A percentile compares a stretch with the other conserved stretches of the same genome.
These are phyloP conservation scores for Ceratocystis albifundus DNA, from an alignment of 2,329 filamentous ascomycete species.

Conservation along the genomic window DNA sequence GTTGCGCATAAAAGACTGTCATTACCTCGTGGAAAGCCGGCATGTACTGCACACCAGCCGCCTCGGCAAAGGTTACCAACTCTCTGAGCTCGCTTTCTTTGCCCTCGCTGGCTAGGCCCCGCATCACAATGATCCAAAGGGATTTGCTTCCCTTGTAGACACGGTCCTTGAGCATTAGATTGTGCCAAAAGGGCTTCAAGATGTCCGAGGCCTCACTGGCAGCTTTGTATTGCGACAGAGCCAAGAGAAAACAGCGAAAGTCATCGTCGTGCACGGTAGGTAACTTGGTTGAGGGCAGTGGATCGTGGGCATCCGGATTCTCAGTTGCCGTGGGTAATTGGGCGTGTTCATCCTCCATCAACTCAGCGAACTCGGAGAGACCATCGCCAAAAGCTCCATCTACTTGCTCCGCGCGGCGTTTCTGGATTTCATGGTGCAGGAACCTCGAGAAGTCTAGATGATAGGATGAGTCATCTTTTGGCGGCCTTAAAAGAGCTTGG, in stretches of 20 bases:
- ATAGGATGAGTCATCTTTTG: constrained; percentile 35
- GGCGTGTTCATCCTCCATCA: constrained; percentile 25
- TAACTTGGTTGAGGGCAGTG: constrained; percentile 5
- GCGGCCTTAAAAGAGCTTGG: constrained; percentile 34
- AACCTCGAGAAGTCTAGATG: constrained; percentile 39
- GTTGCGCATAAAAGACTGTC: constrained; percentile 49
- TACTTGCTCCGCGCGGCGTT: constrained; percentile 18
- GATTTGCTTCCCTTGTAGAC: constrained; percentile 26
- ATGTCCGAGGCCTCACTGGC: constrained; percentile 38
- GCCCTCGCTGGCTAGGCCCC: constrained; percentile 51
- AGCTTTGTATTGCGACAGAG: constrained; percentile 44
- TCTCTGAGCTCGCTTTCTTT: constrained; percentile 46
- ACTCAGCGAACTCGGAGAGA: constrained; percentile 20
- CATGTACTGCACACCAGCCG: constrained; percentile 37
- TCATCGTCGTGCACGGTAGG: constrained; percentile 26
- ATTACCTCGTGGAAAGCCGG: constrained; percentile 43
- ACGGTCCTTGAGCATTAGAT: constrained; percentile 18
- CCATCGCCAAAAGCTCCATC: constrained; percentile 25
- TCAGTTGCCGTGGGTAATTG: constrained; percentile 21
- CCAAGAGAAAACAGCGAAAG: constrained; percentile 37
- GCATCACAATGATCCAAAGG: constrained; percentile 42
- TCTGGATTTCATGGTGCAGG: constrained; percentile 32
- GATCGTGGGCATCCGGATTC: constrained; percentile 20
- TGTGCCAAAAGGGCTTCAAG: constrained; percentile 21
- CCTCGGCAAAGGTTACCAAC: constrained; percentile 43